Evolutionary conservation across 495 filamentous ascomycete species (phyloP).

Genomic region (Poronia punctata): DNA sequence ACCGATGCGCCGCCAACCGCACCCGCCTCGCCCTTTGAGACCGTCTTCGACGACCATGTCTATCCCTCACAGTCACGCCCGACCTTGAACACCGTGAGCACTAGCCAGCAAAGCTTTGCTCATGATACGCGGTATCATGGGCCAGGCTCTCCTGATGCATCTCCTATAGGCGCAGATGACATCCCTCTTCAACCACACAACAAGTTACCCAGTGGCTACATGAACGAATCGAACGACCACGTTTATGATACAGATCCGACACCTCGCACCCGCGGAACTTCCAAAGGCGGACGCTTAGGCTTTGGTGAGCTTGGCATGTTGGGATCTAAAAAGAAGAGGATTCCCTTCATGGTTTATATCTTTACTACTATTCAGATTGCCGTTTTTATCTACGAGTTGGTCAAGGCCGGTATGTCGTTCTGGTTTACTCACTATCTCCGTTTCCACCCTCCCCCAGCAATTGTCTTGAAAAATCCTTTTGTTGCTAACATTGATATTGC

Average conservation of each 20-base stretch:
- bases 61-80: constrained; percentile 47
- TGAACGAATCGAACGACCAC: constrained; percentile 42
- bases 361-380: constrained; percentile 69
- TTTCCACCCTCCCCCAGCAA: constrained; percentile 12
- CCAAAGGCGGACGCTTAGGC: constrained; percentile 28
- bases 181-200: constrained; percentile 56
- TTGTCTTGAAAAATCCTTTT: background rate
- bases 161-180: constrained; percentile 47
- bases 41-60: constrained; percentile 54
- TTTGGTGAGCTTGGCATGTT: constrained; percentile 44
- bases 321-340: constrained; percentile 45
- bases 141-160: constrained; percentile 29
- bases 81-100: constrained; percentile 15
- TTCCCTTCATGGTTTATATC: constrained; percentile 77
- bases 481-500: background rate
- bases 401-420: constrained; percentile 58
- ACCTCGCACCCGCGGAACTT: constrained; percentile 13
- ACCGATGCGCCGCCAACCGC: constrained; percentile 13
- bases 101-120: constrained; percentile 37
- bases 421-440: background rate
- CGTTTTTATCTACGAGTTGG: constrained; percentile 88
- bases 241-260: constrained; percentile 39
- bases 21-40: constrained; percentile 45
- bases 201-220: constrained; percentile 25
- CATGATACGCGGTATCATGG: constrained; percentile 53